Base-by-base conservation (phyloP, 257 asterid genomes). In the Salvia rosmarinus region DNA sequence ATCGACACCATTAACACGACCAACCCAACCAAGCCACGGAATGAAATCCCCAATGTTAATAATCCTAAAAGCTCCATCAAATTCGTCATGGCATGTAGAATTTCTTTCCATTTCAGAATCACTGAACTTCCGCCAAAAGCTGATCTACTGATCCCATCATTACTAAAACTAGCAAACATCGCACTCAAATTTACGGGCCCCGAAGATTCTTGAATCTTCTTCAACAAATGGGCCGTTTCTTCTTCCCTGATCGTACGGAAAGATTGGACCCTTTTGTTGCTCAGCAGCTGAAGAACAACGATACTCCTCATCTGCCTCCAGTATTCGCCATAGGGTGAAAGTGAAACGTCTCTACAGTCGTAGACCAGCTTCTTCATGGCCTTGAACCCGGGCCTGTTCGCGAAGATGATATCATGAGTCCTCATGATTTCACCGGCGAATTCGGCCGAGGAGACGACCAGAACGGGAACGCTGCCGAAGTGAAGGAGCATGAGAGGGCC, bases 1-100 rank as follows among this genome's bases (percentile, higher is more conserved):
- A 2, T 68, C 64, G 0, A 68, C 16, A 13, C 74, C 74, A 4
- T 16, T 54, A 2, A 68, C 42, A 12, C 63, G 51, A 20, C 28
- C 37, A 8, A 68, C 14, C 64, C 51, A 54, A 13, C 50, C 10
- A 14, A 68, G 65, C 74, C 74, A 68, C 10, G 74, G 65, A 21
- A 68, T 54, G 6, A 12, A 54, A 20, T 68, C 54, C 14, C 42
- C 55, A 4, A 68, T 37, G 7, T 37, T 8, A 37, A 37, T 37
- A 37, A 37, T 6, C 56, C 59, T 12, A 9, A 10, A 7, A 52
- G 13, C 14, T 52, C 32, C 30, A 28, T 6, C 13, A 52, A 6
- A 4, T 19, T 25, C 30, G 10, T 8, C 58, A 51, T 10, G 30
- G 23, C 8, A 4, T 16, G 12, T 12, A 52, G 14, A 52, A 52